Evolutionary conservation across 1,139 yeast species (phyloP).

Genomic region (Taiozyma sp.): DNA sequence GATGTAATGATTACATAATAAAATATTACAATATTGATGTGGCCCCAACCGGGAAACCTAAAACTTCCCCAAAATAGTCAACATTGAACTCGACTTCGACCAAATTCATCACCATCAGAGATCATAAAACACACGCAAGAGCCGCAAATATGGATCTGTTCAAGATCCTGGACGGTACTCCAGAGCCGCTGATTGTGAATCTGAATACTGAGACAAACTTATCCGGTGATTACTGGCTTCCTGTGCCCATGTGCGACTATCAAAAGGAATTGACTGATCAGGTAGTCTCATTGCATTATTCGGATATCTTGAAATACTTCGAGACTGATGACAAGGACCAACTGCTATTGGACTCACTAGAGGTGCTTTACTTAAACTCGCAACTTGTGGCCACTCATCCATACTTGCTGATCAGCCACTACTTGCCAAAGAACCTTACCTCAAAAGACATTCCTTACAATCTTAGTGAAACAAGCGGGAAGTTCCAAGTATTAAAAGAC

Average conservation of each 20-base stretch:
- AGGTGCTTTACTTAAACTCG: conserved; percentile 70
- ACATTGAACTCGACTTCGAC: no score
- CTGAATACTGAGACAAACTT: conserved; percentile 31
- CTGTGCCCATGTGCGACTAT: conserved; percentile 84
- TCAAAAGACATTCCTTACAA: conserved; percentile 74
- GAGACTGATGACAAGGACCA: conserved; percentile 57
- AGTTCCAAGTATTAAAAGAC: conserved; percentile 67
- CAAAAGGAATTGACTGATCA: conserved; percentile 93
- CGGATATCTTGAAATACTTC: conserved; percentile 84
- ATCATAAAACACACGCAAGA: no score
- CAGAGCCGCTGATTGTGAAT: conserved; percentile 76
- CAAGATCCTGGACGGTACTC: conserved; percentile 75
- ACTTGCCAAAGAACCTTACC: conserved; percentile 77
- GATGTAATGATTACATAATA: no score
- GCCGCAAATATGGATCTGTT: conserved; percentile 53
- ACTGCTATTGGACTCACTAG: conserved; percentile 62
- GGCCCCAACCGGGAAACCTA: no score
- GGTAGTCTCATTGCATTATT: conserved; percentile 84
- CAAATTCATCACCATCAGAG: no score
- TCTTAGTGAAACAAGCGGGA: conserved; percentile 81
- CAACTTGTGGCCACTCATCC: conserved; percentile 87
- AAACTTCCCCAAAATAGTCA: no score
- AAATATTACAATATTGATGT: no score
- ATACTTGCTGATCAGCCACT: conserved; percentile 75
- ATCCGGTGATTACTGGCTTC: conserved; percentile 73